phyloP scores from a whole-genome alignment of 139 green algal genomes.

The Chlamydomonas eustigma region DNA sequence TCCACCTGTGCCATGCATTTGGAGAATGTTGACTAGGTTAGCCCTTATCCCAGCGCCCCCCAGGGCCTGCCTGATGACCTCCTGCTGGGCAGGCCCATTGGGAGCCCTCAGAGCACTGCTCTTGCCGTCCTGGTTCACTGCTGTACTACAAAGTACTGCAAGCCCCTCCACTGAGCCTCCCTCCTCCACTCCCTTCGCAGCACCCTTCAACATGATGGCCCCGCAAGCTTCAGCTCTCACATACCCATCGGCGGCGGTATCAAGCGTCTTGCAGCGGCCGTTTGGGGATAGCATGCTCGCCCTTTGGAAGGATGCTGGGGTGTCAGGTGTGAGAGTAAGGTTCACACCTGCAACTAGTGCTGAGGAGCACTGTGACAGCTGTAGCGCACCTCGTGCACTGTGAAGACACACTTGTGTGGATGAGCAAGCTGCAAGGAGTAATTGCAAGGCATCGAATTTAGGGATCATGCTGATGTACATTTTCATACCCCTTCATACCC shows the following conservation, averaged over 20 bases:
- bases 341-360: constrained; percentile 68
- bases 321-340: constrained; percentile 58
- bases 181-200: not conserved
- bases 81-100: constrained; percentile 81
- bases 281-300: constrained; percentile 66
- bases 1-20: constrained; percentile 76
- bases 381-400: constrained; percentile 31
- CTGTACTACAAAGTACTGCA: constrained; percentile 26
- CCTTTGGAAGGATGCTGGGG: constrained; percentile 48
- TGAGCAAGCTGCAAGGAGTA: constrained; percentile 38
- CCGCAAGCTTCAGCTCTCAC: constrained; percentile 55
- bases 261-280: constrained; percentile 83
- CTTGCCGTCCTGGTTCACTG: constrained; percentile 80
- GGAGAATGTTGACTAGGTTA: not conserved
- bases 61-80: constrained; percentile 59
- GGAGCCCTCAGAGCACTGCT: constrained; percentile 80
- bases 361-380: constrained; percentile 21
- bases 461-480: no score
- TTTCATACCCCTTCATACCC: no score
- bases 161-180: not conserved
- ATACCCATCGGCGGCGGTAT: constrained; percentile 79
- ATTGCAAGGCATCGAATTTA: not conserved
- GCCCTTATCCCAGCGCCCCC: constrained; percentile 24
- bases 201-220: constrained; percentile 12
- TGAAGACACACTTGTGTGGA: constrained; percentile 63